Evolutionary conservation across 495 filamentous ascomycete species (phyloP), one percentile per base, ranked within the genome.

Genomic region (Hypoxylon fragiforme): DNA sequence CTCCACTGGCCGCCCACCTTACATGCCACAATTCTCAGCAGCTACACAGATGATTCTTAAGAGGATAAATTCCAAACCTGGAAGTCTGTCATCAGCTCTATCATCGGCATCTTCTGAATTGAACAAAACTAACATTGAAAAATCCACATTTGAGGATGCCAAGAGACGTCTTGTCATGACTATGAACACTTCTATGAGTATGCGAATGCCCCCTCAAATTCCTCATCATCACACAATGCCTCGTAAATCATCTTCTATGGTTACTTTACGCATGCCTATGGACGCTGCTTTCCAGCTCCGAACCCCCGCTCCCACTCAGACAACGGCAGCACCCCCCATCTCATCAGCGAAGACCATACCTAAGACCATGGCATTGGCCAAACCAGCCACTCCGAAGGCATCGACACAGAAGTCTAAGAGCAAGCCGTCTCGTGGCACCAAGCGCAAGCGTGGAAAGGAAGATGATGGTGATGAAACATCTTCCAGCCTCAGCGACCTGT

Each of bases 11-110:
- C 68, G 63, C 12, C 70, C 64, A 11, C 62, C 67, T 16, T 78
- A 78, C 53, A 60, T 76, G 16, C 78, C 78, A 0, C 77, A 81
- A 50, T 81, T 83, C 60, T 76, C 73, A 5, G 75, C 76, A 6
- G 68, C 80, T 0, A 83, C 81, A 0, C 76, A 81, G 51, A 72
- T 83, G 75, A 84, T 84, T 12, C 71, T 84, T 8, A 77, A 78
- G 44, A 68, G 79, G 13, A 74, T 83, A 35, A 75, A 70, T 26
- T 67, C 68, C 18, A 71, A 77, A 19, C 66, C 68, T 0, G 70
- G 64, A 37, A 70, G 60, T 44, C 49, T 71, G 0, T 70, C 62
- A 14, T 65, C 72, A 0, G 68, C 66, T 0, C 62, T 76, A 3
- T 70, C 73, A 8, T 65, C 62, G 2, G 65, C 63, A 15, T 69